Evolutionary conservation across 2,329 filamentous ascomycete genomes (phyloP), one percentile per base, ranked within the genome.

Genomic region (Venturia aucupariae): DNA sequence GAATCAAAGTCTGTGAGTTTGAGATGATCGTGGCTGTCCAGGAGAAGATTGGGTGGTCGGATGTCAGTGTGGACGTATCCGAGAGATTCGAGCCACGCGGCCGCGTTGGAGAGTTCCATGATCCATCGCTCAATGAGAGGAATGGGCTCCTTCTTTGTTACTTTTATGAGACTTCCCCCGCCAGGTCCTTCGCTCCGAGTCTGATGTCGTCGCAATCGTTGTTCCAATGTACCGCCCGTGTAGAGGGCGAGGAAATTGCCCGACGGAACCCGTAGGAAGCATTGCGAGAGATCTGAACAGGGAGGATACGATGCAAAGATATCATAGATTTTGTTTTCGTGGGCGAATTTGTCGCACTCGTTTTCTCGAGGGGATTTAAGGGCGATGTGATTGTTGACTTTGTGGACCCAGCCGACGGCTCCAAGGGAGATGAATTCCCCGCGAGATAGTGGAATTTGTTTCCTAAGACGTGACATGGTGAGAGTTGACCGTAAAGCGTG

Each of bases 21-120:
- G 4, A 69, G 57, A 61, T 68, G 65, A 24, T 68, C 57, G n/a
- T 67, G 27, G n/a, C 57, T 55, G 64, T 68, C 66, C 5, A 69
- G 64, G 22, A 68, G 64, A 38, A 68, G 66, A 69, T 74, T 73
- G 41, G 73, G 68, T 22, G 73, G 70, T 65, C 70, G 69, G 62
- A 75, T 62, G 24, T 75, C 71, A 48, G 71, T 70, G 67, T 75
- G 68, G 0, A 71, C 70, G 54, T 75, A 71, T 24, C 71, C 68
- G n/a, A 74, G 68, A 0, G 71, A 72, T 68, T 73, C 72, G 0
- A 75, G 62, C 60, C 73, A 73, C 66, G 72, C 70, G 59, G 72
- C 68, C 13, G 68, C 72, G 67, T 71, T 68, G 57, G 72, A 66
- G 35, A 75, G 69, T 32, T 72, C 66, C 42, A 72, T 73, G 69